Evolutionary conservation across 1,284 basidiomycete species (phyloP), one percentile per base, ranked within the genome.

Genomic region (Ceraceosorus bombacis): DNA sequence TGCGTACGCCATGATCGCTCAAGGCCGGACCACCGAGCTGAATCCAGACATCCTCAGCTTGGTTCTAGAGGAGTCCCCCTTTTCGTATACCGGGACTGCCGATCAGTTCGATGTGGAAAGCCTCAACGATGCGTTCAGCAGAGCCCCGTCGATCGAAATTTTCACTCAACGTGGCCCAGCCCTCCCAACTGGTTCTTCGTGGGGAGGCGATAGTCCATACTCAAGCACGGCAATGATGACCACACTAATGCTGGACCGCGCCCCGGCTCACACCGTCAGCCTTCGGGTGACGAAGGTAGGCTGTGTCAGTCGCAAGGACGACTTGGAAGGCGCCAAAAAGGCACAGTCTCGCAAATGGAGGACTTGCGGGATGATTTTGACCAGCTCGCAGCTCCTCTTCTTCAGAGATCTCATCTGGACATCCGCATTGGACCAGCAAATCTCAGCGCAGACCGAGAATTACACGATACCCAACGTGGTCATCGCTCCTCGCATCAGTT

Each of bases 341-440:
- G 81, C 86, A 1, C 80, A 80, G 38, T 86, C 83, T 66, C 83
- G 89, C 53, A 96, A 92, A 78, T 98, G 94, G 94, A 87, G 83
- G 71, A 81, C 85, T 41, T 94, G 87, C 83, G 88, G 85, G 62
- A 86, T 93, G 7, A 82, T 95, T 56, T 81, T 99, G 57, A 93
- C 92, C 4, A 87, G 86, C 40, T 90, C 90, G 6, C 93, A 96
- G 73, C 81, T 98, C 7, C 82, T 97, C 51, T 88, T 97, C 76
- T 93, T 93, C 80, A 90, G 90, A 64, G 92, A 97, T 78, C 79
- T 85, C 1, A 79, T 84, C 6, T 88, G 85, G 85, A 85, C 85
- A 5, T 62, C 61, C 15, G 72, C 72, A 9, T 77, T 91, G 36
- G 80, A 83, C 56, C 81, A 83, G 51, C 83, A 85, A 73, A 80